Base-by-base conservation (phyloP, 768 basidiomycete species). In the Lenzites betulinus region DNA sequence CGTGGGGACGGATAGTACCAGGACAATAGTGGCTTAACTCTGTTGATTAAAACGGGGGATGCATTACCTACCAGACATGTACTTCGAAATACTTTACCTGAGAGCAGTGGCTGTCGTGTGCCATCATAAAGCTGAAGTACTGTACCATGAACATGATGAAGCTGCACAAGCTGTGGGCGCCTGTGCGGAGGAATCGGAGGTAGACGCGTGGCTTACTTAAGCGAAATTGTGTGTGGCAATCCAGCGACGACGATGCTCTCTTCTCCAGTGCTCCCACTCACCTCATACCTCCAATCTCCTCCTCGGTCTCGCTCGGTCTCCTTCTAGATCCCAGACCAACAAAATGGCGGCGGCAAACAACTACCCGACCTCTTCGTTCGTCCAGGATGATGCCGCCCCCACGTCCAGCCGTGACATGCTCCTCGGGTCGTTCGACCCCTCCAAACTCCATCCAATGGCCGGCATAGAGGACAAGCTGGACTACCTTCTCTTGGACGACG, bases 401-500 rank as follows among this genome's bases (percentile, higher is more conserved):
- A 51, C 51, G 3, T 63, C 62, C n/a, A 50, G 57, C 47, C 85
- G 87, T 58, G 93, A 95, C 80, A 79, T 98, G 67, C 89, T 98
- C 67, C 80, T 86, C 77, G 87, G 87, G 66, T 84, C 89, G 12
- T 95, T 93, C 77, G 95, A 98, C 79, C 92, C 95, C 54, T 83
- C 93, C 52, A 88, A 86, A 77, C 82, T 99, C 56, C 97, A 99
- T 73, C 97, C 97, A 57, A 80, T 99, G 69, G 95, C 97, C 46
- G 88, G 88, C 56, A 79, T 98, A 62, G 90, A 93, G 64, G 92
- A 94, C 74, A 90, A 93, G 80, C 79, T 99, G 66, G 97, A 99
- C 77, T 98, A 97, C 78, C 79, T 99, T 54, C 82, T 92, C 67
- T 83, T 99, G 59, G 96, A 98, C 64, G 97, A 99, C 75, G 96